A percentile compares a stretch with the other conserved stretches of the same genome.
Evolutionary conservation across 2,329 filamentous ascomycete genomes (phyloP).

Genomic region (Neophaeococcomyces aloes): DNA sequence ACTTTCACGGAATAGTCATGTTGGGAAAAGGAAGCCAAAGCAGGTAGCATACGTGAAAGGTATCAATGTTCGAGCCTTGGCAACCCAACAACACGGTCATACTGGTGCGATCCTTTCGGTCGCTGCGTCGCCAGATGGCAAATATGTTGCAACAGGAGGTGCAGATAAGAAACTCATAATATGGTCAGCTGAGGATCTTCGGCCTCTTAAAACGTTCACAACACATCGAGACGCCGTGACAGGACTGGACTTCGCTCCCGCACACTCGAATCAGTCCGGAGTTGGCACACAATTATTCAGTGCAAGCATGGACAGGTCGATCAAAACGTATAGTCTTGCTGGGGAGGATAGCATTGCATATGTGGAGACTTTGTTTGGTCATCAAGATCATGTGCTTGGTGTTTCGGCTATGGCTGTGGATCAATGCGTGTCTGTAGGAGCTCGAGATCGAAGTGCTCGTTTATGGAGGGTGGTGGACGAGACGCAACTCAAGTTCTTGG

Average conservation of each 20-base stretch:
- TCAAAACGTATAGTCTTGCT: conserved; percentile 81
- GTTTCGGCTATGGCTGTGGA: conserved; percentile 76
- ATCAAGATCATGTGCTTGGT: conserved; percentile 82
- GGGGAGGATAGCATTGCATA: conserved; percentile 72
- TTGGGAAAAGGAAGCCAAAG: conserved; percentile 36
- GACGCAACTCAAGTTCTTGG: conserved; percentile 87
- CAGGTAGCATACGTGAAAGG: conserved; percentile 40
- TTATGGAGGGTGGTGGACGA: conserved; percentile 96
- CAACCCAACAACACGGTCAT: conserved; percentile 55
- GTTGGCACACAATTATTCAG: conserved; percentile 78
- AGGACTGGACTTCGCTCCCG: conserved; percentile 71
- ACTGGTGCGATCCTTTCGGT: conserved; percentile 70
- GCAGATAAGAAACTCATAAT: conserved; percentile 75
- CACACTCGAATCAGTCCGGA: conserved; percentile 44
- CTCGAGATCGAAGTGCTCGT: conserved; percentile 79
- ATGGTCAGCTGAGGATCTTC: conserved; percentile 72
- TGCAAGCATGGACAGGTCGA: conserved; percentile 77
- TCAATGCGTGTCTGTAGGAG: conserved; percentile 81
- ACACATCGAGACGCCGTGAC: conserved; percentile 86
- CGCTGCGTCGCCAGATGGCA: conserved; percentile 78
- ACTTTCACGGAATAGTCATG: conserved; percentile 43
- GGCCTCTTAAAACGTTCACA: conserved; percentile 71
- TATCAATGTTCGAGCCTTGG: conserved; percentile 31
- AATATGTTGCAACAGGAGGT: conserved; percentile 83
- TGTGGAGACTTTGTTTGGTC: conserved; percentile 89